Base-by-base conservation (phyloP, 140 eudicot species). In the Bidens hawaiensis region DNA sequence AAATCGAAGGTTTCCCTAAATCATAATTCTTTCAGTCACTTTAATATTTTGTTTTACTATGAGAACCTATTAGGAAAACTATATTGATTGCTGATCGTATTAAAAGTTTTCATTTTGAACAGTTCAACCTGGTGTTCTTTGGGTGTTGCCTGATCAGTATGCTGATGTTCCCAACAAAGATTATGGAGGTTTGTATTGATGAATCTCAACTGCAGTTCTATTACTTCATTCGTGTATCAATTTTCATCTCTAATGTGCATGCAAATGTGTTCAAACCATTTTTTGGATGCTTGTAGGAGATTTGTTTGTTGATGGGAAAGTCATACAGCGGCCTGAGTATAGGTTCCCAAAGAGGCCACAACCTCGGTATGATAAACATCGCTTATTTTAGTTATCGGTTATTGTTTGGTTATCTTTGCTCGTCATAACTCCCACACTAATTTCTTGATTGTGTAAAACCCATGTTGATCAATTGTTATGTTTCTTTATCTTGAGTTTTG, bases 101-200 rank as follows among this genome's bases (percentile, higher is more conserved):
- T 43, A 59, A 17, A 6, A 15, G 4, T 58, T 49, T 40, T 69
- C 22, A 41, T 71, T 64, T 27, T 63, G 38, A 19, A 57, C 75
- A 91, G 96, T 40, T 25, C 73, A 76, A 50, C 96, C 98, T 38
- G 95, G 91, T 76, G 98, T 91, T 47, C 65, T 91, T 41, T 91
- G 98, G 96, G 96, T 87, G 23, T 75, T 91, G 58, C 98, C 96
- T 6, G 98, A 91, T 75, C 85, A 93, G 43, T 87, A 91, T 70
- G 85, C 82, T 38, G 99, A 91, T 75, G 96, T 91, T 19, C 95
- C 96, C 55, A 91, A 91, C 74, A 85, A 84, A 79, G 96, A 91
- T 74, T 91, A 91, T 68, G 99, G 99, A 82, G 96, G 99, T 87
- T 42, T 61, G 87, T 70, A 16, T 17, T 48, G 4, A 51, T 50